phyloP scores from a whole-genome alignment of 345 rosid genomes.

The Cardamine chenopodiifolia region DNA sequence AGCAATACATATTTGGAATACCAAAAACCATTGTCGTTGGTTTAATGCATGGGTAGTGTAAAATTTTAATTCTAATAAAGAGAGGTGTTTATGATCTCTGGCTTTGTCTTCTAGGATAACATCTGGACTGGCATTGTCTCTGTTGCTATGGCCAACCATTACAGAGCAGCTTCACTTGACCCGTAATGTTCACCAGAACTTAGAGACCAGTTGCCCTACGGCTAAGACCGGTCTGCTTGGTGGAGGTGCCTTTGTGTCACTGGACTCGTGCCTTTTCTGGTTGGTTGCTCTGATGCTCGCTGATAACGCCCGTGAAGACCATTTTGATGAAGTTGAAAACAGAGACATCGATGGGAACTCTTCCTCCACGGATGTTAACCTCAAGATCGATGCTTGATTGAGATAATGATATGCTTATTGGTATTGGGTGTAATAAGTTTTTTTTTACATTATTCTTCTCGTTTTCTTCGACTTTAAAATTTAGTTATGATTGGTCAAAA shows the following conservation, averaged over 20 bases:
- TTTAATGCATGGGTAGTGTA: not conserved
- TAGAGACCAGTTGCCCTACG: constrained; percentile 62
- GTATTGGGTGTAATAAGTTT: not conserved
- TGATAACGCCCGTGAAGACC: constrained; percentile 81
- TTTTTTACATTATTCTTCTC: not conserved
- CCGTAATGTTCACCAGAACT: constrained; percentile 58
- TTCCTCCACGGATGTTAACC: constrained; percentile 38
- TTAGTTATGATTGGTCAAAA: constrained; percentile 4
- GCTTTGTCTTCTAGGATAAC: constrained; percentile 50
- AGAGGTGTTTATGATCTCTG: not conserved
- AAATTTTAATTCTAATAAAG: not conserved
- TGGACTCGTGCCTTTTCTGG: constrained; percentile 82
- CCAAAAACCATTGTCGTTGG: not conserved
- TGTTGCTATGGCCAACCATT: constrained; percentile 77
- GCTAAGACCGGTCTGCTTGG: constrained; percentile 87
- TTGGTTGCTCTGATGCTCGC: constrained; percentile 76
- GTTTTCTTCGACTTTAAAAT: not conserved
- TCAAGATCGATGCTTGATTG: constrained; percentile 43
- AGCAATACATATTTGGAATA: not conserved
- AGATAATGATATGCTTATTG: constrained; percentile 12
- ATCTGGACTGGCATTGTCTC: constrained; percentile 58
- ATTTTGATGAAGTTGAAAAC: constrained; percentile 58
- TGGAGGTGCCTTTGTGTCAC: constrained; percentile 81
- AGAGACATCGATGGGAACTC: constrained; percentile 27
- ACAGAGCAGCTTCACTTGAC: constrained; percentile 71